Conservation (phyloP, 1,284 basidiomycete species). For the Malassezia equina region DNA sequence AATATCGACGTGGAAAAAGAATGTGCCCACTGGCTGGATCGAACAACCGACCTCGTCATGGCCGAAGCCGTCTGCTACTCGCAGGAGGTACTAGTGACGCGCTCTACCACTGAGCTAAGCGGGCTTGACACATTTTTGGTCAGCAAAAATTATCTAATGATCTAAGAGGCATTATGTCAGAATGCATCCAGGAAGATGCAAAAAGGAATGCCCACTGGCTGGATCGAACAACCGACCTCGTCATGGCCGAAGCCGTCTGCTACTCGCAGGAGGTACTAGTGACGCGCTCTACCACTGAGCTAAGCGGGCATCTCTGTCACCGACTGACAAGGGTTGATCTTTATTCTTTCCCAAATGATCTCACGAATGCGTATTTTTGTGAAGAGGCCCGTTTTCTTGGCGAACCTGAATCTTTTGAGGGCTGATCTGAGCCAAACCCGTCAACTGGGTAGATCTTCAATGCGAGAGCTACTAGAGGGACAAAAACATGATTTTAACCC, state of each 20-base stretch:
- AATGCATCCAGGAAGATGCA: too few species aligned
- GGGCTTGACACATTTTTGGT: neutral
- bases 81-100: constrained; percentile 54
- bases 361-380: neutral
- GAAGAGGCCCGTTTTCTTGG: neutral
- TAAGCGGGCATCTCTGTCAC: constrained; percentile 42
- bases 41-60: constrained; percentile 23
- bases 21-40: constrained; percentile 19
- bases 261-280: constrained; percentile 51
- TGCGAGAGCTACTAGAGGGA: constrained; percentile 11
- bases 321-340: neutral
- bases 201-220: constrained; percentile 18
- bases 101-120: constrained; percentile 59
- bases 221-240: constrained; percentile 23
- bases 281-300: constrained; percentile 60
- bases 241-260: constrained; percentile 6
- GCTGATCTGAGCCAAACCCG: neutral
- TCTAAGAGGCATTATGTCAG: too few species aligned
- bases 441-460: neutral
- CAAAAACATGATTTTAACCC: constrained; percentile 29
- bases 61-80: neutral
- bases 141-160: too few species aligned
- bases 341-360: neutral
- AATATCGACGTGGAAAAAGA: neutral
- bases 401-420: neutral